These are phyloP conservation scores for Sugiyamaella neomexicana DNA, from an alignment of 1,139 yeast genomes.

Conservation along the genomic window DNA sequence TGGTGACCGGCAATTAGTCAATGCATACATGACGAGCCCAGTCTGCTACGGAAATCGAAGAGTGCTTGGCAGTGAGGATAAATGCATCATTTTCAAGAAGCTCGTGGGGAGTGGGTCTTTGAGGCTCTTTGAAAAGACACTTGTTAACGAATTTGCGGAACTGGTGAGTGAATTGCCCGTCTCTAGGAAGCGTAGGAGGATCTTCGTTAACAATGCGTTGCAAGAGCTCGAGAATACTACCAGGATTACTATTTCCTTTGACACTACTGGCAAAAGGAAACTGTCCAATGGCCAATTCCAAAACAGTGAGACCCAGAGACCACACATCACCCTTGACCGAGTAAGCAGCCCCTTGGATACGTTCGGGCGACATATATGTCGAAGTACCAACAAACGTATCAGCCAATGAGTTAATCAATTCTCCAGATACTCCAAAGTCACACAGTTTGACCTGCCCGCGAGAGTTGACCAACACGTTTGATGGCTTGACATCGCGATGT, in stretches of 20 bases:
- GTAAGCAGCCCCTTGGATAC: slow-evolving; percentile 91
- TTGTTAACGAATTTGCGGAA: slow-evolving; percentile 64
- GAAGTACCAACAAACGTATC: slow-evolving; percentile 98
- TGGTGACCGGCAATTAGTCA: slow-evolving; percentile 4
- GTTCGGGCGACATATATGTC: slow-evolving; percentile 96
- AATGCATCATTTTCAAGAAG: slow-evolving; percentile 49
- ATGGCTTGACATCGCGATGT: slow-evolving; percentile 91
- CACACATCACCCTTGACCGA: slow-evolving; percentile 94
- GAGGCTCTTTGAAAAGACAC: slow-evolving; percentile 68
- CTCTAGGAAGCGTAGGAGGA: slow-evolving; percentile 68
- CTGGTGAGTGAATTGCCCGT: slow-evolving; percentile 44
- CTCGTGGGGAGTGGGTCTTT: slow-evolving; percentile 64
- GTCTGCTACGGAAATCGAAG: slow-evolving; percentile 46
- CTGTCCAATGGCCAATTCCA: slow-evolving; percentile 82
- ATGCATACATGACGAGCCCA: slow-evolving; percentile 48
- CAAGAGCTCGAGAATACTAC: slow-evolving; percentile 84
- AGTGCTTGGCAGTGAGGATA: slow-evolving; percentile 47
- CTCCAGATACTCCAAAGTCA: slow-evolving; percentile 94
- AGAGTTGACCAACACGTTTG: slow-evolving; percentile 77
- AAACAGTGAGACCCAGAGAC: slow-evolving; percentile 89
- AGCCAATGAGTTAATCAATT: slow-evolving; percentile 86
- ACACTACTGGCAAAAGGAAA: slow-evolving; percentile 53
- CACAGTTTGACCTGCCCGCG: slow-evolving; percentile 80
- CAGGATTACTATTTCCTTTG: slow-evolving; percentile 33
- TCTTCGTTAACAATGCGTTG: slow-evolving; percentile 93